Evolutionary conservation across 2,329 filamentous ascomycete species (phyloP), one percentile per base, ranked within the genome.

Genomic region (Ophiostoma novo-ulmi): DNA sequence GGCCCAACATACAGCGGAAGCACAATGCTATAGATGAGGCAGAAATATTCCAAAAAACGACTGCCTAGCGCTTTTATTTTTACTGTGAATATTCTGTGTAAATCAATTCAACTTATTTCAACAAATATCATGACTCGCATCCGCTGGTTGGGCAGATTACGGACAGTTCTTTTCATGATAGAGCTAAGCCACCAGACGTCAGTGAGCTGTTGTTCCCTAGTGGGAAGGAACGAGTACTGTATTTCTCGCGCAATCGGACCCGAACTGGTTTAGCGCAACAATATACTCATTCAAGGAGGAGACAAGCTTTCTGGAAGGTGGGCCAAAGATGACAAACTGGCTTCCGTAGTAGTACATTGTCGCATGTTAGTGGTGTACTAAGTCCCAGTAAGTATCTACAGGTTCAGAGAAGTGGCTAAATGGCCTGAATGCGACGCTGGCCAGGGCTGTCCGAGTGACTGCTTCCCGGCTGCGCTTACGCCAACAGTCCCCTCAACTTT

Each of bases 241-340:
- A 26, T 58, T 58, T 22, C 52, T 58, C 52, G 52, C 22, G 22
- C 52, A 58, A 48, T 48, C 7, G 44, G 17, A 20, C 44, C 44
- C 5, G 20, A 48, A 48, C 20, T 3, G 44, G 44, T 8, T 48
- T 48, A 48, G 44, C 44, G n/a, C n/a, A 10, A n/a, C n/a, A 17
- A 8, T 6, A 7, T 48, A 7, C 17, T 48, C 44, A n/a, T 20
- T 8, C 44, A 20, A 20, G 44, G 5, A 48, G 5, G 17, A 48
- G 44, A 58, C 52, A 58, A 58, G 52, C 52, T 58, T 58, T 58
- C 44, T 58, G 22, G n/a, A 31, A 13, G 22, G 52, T 58, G 52
- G 52, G 52, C 22, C 52, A 8, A 22, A 14, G 8, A 26, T 58
- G n/a, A 26, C 52, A 58, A 55, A 58, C 52, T 26, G 7, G n/a